Conservation (phyloP, 441 rosid species). For the Gossypium lobatum region DNA sequence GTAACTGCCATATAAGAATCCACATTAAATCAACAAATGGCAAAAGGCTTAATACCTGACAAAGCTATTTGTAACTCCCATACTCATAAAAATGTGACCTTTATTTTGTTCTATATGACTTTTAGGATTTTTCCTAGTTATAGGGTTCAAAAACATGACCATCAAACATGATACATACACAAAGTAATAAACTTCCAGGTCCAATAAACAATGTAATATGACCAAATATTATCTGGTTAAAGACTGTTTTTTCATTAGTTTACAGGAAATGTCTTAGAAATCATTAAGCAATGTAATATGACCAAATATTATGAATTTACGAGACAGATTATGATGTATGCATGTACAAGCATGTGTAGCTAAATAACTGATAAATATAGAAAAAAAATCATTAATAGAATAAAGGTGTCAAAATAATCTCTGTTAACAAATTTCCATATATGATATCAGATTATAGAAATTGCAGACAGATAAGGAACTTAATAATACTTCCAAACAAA, state of each 20-base stretch:
- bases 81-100: neutral
- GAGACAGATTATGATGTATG: neutral
- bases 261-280: neutral
- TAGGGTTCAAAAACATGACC: neutral
- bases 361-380: neutral
- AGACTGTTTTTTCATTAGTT: neutral
- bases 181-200: conserved; percentile 3
- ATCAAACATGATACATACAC: neutral
- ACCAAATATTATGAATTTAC: neutral
- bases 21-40: conserved; percentile 8
- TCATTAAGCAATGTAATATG: neutral
- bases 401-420: neutral
- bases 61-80: conserved; percentile 4
- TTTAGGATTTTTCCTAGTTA: neutral
- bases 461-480: neutral
- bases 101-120: neutral
- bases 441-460: neutral
- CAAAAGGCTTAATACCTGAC: neutral
- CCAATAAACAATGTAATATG: neutral
- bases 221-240: neutral
- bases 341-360: neutral
- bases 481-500: neutral
- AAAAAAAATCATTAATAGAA: neutral
- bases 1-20: conserved; percentile 16
- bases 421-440: neutral